Conservation (phyloP, 2,329 filamentous ascomycete species). For the Aspergillus floridensis region DNA sequence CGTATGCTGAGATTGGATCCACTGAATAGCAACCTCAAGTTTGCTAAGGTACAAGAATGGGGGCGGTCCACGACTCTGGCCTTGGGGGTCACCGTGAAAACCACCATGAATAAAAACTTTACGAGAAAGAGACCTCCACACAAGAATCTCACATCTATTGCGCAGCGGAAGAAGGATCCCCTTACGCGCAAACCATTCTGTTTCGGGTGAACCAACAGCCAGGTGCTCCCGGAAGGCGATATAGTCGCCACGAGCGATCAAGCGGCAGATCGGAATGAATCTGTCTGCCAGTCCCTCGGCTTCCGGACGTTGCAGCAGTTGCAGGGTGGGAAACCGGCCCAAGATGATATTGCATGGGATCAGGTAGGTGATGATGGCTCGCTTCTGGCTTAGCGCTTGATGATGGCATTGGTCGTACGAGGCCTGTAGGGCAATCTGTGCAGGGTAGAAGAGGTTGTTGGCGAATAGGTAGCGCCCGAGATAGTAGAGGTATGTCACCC, state of each 20-base stretch:
- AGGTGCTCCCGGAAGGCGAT: constrained; percentile 69
- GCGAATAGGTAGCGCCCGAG: constrained; percentile 86
- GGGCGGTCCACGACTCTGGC: constrained; percentile 51
- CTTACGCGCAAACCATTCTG: constrained; percentile 71
- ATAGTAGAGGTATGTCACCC: constrained; percentile 92
- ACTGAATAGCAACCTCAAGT: constrained; percentile 62
- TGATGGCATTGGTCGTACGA: constrained; percentile 74
- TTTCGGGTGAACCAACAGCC: constrained; percentile 51
- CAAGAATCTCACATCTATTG: constrained; percentile 73
- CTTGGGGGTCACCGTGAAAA: constrained; percentile 55
- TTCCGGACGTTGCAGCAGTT: constrained; percentile 68
- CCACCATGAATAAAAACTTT: constrained; percentile 77
- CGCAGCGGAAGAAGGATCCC: constrained; percentile 73
- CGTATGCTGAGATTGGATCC: constrained; percentile 53
- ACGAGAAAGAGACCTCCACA: constrained; percentile 80
- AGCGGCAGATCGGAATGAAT: constrained; percentile 70
- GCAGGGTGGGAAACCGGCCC: constrained; percentile 72
- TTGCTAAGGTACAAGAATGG: constrained; percentile 73
- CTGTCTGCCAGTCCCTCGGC: constrained; percentile 61
- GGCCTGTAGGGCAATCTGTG: constrained; percentile 69
- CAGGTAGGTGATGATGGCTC: constrained; percentile 77
- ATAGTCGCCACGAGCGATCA: constrained; percentile 73
- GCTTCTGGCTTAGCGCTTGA: constrained; percentile 64
- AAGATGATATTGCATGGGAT: constrained; percentile 79
- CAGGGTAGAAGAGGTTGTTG: constrained; percentile 77